A percentile compares a stretch with the other conserved stretches of the same genome.
Conservation (phyloP, 768 basidiomycete species). For the Xerocomellus chrysenteron region DNA sequence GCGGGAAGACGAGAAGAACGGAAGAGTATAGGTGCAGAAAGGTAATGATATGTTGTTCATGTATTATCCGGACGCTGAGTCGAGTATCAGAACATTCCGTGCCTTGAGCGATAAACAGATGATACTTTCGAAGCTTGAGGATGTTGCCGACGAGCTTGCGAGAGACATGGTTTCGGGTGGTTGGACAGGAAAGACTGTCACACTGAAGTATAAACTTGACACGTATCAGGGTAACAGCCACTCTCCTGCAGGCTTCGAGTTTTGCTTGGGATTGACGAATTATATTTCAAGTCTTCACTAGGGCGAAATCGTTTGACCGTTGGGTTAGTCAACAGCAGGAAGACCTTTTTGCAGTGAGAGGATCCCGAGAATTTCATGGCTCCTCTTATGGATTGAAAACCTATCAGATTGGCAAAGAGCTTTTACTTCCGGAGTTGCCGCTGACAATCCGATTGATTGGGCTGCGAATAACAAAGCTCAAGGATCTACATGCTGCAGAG, state of each 20-base stretch:
- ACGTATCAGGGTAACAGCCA: constrained; percentile 68
- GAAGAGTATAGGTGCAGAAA: constrained; percentile 91
- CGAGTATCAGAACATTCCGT: constrained; percentile 63
- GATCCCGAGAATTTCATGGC: neutral
- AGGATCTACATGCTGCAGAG: constrained; percentile 62
- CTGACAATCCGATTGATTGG: constrained; percentile 84
- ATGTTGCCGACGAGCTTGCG: constrained; percentile 79
- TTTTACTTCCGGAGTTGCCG: constrained; percentile 79
- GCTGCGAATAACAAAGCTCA: constrained; percentile 82
- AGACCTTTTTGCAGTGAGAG: constrained; percentile 70
- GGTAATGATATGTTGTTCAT: constrained; percentile 40
- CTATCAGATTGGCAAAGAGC: constrained; percentile 70
- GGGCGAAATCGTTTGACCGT: constrained; percentile 75
- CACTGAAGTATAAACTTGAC: constrained; percentile 90
- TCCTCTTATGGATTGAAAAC: constrained; percentile 7
- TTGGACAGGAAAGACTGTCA: constrained; percentile 87
- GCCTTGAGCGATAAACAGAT: constrained; percentile 61
- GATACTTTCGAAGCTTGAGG: constrained; percentile 75
- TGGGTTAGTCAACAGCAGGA: constrained; percentile 75
- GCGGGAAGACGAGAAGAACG: constrained; percentile 76
- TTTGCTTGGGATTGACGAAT: constrained; percentile 5
- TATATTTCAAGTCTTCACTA: constrained; percentile 59
- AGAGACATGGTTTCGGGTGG: constrained; percentile 74
- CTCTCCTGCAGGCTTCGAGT: neutral
- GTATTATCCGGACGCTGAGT: neutral